Base-by-base conservation (phyloP, 768 basidiomycete genomes). In the Terana coerulea region DNA sequence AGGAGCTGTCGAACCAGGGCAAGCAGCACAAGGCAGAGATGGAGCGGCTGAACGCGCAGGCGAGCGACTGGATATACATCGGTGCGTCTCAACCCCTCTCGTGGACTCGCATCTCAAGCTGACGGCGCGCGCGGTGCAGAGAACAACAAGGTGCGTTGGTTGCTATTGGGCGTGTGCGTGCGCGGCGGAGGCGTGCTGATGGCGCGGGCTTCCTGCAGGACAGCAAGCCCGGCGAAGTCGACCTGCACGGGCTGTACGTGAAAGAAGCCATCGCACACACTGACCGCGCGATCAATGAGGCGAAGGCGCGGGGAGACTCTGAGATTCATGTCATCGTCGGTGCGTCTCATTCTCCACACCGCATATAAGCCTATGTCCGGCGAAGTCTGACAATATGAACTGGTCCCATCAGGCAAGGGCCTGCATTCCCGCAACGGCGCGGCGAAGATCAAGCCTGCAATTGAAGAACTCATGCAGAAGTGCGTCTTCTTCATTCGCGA, bases 211-310 rank as follows among this genome's bases (percentile, higher is more conserved):
- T 25, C 5, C 9, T 47, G 36, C 61, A 85, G 80, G 82, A 88
- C 54, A 83, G 84, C 46, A 67, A 78, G 52, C 76, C 77, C 0
- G 88, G 86, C 1, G 88, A 93, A 65, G 72, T 97, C 39, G 91
- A 98, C 67, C 70, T 98, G 21, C 95, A 98, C 62, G 95, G 92
- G 1, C 71, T 98, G 3, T 95, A 91, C 66, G 94, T 95, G 54
- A 92, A 91, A 63, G 95, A 98, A 69, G 91, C 94, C 19, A 81
- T 95, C 42, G 72, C 77, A 36, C 77, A 76, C 47, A 84, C 81
- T 1, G 95, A 98, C 57, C 60, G 66, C 21, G 84, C 87, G 11
- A 78, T 97, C 24, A 70, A 80, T 61, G 70, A 78, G 29, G 91
- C 89, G 12, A 84, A 83, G 49, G 67, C 64, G 26, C 69, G 76